Percentiles rank a stretch among this genome's conserved stretches.
Evolutionary conservation across 176 grass and related monocot genomes (phyloP).

Genomic region (Puccinellia tenuiflora): DNA sequence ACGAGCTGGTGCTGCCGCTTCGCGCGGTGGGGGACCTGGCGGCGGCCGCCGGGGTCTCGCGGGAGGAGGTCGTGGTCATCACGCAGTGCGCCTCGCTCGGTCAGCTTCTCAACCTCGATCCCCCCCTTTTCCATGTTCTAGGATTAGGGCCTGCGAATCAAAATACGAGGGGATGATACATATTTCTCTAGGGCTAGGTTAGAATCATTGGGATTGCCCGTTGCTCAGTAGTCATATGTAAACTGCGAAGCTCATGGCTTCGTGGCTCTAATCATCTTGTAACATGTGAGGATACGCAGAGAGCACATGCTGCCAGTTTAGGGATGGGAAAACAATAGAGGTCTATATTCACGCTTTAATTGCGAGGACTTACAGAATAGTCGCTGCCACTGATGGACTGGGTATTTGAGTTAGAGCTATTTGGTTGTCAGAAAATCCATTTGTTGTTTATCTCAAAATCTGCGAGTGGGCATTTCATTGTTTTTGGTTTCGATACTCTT

Average conservation of each 20-base stretch:
- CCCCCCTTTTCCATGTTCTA: not conserved
- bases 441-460: not conserved
- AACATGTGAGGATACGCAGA: not conserved
- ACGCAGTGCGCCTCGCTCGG: slow-evolving; percentile 68
- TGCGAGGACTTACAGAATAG: not conserved
- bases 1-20: slow-evolving; percentile 58
- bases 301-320: not conserved
- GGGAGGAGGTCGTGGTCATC: slow-evolving; percentile 61
- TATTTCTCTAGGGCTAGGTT: not conserved
- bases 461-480: not conserved
- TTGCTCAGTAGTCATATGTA: not conserved
- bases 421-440: not conserved
- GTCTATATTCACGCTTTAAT: not conserved
- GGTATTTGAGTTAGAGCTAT: not conserved
- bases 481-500: not conserved
- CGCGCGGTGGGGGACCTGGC: slow-evolving; percentile 53
- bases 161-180: not conserved
- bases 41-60: slow-evolving; percentile 40
- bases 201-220: not conserved
- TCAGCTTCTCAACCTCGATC: slow-evolving; percentile 12
- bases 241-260: not conserved
- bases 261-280: not conserved
- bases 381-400: not conserved
- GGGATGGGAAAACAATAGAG: not conserved
- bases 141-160: not conserved